These are phyloP conservation scores for Suillus weaverae DNA, from an alignment of 768 basidiomycete genomes.

Conservation along the genomic window DNA sequence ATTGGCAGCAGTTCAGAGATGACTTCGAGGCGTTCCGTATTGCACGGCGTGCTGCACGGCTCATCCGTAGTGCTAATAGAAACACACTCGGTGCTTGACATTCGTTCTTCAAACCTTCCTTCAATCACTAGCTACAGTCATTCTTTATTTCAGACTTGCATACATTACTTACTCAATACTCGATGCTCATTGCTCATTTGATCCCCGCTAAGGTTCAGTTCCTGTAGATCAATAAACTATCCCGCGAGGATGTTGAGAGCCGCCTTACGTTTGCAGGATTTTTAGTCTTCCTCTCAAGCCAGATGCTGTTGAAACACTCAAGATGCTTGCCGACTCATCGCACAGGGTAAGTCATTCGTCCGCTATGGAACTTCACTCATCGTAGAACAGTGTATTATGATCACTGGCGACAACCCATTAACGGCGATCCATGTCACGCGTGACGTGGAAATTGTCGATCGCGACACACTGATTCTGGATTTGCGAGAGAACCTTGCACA, in stretches of 20 bases:
- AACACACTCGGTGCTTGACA: too few relatives aligned
- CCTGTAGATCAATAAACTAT: conserved; percentile 81
- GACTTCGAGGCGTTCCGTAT: too few relatives aligned
- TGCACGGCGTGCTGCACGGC: too few relatives aligned
- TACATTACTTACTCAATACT: too few relatives aligned
- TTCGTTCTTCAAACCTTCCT: too few relatives aligned
- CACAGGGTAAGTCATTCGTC: conserved; percentile 71
- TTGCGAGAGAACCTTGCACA: conserved; percentile 75
- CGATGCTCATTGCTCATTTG: too few relatives aligned
- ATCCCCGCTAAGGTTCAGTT: too few relatives aligned
- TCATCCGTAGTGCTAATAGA: too few relatives aligned
- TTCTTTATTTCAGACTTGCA: too few relatives aligned
- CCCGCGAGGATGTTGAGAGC: conserved; percentile 79
- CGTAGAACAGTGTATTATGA: conserved; percentile 88
- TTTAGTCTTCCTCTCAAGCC: conserved; percentile 93
- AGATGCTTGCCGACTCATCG: conserved; percentile 94
- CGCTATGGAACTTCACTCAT: neutral
- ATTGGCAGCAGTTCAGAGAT: too few relatives aligned
- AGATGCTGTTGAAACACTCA: conserved; percentile 87
- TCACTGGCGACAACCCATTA: conserved; percentile 97
- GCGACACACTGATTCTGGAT: conserved; percentile 92
- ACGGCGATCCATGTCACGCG: conserved; percentile 95
- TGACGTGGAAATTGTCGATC: conserved; percentile 96
- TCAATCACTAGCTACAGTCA: too few relatives aligned
- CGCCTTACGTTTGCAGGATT: conserved; percentile 88